Conservation (phyloP, 257 asterid species). For the Leonotis leonurus region DNA sequence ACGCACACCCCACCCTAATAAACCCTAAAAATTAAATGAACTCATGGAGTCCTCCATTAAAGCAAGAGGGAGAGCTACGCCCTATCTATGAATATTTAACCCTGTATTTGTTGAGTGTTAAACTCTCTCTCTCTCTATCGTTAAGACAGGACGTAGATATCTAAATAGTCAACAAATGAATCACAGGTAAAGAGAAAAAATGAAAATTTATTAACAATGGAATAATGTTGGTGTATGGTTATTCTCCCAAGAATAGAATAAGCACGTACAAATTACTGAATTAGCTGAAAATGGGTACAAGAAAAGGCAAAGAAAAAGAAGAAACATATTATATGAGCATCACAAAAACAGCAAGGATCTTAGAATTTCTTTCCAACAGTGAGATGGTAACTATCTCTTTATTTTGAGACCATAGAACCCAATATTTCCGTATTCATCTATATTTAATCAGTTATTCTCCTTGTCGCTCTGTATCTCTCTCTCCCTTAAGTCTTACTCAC, state of each 20-base stretch:
- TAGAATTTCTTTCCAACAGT: not conserved
- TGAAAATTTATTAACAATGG: too few species aligned
- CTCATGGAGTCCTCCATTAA: not conserved
- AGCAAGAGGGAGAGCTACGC: not conserved
- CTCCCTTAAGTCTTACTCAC: constrained; percentile 4
- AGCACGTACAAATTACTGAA: too few species aligned
- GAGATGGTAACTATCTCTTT: constrained; percentile 27
- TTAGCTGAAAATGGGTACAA: not conserved
- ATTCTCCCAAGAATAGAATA: not conserved
- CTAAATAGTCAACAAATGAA: not conserved
- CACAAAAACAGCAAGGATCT: constrained; percentile 6
- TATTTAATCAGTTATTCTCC: constrained; percentile 8
- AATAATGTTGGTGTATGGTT: not conserved
- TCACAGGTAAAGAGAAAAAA: not conserved
- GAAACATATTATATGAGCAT: not conserved
- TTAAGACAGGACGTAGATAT: not conserved
- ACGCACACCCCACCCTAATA: not conserved
- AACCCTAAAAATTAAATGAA: constrained; percentile 1
- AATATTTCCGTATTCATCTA: constrained; percentile 34
- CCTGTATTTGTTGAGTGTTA: too few species aligned
- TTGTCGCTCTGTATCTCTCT: too few species aligned
- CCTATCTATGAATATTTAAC: not conserved
- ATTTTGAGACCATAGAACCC: constrained; percentile 42
- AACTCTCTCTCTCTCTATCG: not conserved
- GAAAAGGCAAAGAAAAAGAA: not conserved